Evolutionary conservation across 257 asterid genomes (phyloP).

Genomic region (Apocynum venetum): DNA sequence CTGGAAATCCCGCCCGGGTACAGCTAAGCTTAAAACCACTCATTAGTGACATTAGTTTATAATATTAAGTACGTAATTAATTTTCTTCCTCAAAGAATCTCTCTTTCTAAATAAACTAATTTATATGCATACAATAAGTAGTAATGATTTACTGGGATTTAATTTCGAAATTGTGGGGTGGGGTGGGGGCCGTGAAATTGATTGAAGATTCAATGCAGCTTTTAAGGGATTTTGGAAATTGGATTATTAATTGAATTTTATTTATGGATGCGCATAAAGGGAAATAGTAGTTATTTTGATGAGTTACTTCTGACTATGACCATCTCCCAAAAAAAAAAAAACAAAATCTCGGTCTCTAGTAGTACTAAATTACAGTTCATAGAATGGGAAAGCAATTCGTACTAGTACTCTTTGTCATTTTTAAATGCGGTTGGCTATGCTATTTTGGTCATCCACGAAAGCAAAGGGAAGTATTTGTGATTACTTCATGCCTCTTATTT

Average conservation of each 20-base stretch:
- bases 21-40: slow-evolving; percentile 11
- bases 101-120: background rate
- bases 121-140: background rate
- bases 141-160: background rate
- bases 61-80: background rate
- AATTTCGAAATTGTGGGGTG: background rate
- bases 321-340: background rate
- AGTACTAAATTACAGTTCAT: too few species aligned
- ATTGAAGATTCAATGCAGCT: background rate
- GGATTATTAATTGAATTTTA: background rate
- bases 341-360: too few species aligned
- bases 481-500: too few species aligned
- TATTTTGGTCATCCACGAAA: too few species aligned
- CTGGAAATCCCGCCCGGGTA: background rate
- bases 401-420: too few species aligned
- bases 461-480: too few species aligned
- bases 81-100: background rate
- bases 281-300: background rate
- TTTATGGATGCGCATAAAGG: slow-evolving; percentile 1
- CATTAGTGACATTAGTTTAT: background rate
- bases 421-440: too few species aligned
- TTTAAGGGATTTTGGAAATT: background rate
- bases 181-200: background rate
- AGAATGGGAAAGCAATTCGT: too few species aligned
- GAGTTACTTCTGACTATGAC: background rate